Conservation (phyloP, 257 asterid species). For the Solanum rostratum region DNA sequence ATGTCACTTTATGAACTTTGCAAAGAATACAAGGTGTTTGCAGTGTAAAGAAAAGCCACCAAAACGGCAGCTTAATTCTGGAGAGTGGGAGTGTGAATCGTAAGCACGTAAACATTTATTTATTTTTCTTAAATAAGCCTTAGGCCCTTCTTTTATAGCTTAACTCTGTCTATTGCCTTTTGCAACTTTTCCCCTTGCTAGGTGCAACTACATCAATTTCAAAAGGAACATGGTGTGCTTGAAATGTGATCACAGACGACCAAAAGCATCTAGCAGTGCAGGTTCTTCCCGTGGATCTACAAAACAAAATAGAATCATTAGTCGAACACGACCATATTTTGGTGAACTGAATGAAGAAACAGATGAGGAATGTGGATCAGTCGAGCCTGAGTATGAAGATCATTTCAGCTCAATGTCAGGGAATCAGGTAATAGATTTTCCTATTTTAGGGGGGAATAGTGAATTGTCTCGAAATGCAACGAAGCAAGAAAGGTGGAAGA, state of each 20-base stretch:
- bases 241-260: constrained; percentile 82
- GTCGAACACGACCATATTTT: constrained; percentile 22
- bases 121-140: background rate
- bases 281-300: constrained; percentile 12
- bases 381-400: constrained; percentile 21
- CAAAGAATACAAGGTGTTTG: constrained; percentile 72
- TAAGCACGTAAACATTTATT: constrained; percentile 15
- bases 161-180: background rate
- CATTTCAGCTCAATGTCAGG: constrained; percentile 10
- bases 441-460: constrained; percentile 69
- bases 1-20: constrained; percentile 82
- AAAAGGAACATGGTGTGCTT: constrained; percentile 74
- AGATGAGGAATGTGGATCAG: constrained; percentile 16
- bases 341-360: constrained; percentile 19
- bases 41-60: constrained; percentile 82
- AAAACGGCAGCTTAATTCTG: constrained; percentile 56
- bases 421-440: constrained; percentile 39
- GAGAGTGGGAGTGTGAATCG: constrained; percentile 99
- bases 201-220: constrained; percentile 91
- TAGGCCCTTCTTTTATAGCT: background rate
- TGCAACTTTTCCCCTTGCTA: constrained; percentile 11
- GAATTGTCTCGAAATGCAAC: constrained; percentile 34
- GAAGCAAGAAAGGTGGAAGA: constrained; percentile 50
- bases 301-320: constrained; percentile 8
- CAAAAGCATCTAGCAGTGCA: constrained; percentile 29